These are phyloP conservation scores for Marchantia polymorpha DNA, from an alignment of 225 moss, liverwort and hornwort species.

Conservation along the genomic window DNA sequence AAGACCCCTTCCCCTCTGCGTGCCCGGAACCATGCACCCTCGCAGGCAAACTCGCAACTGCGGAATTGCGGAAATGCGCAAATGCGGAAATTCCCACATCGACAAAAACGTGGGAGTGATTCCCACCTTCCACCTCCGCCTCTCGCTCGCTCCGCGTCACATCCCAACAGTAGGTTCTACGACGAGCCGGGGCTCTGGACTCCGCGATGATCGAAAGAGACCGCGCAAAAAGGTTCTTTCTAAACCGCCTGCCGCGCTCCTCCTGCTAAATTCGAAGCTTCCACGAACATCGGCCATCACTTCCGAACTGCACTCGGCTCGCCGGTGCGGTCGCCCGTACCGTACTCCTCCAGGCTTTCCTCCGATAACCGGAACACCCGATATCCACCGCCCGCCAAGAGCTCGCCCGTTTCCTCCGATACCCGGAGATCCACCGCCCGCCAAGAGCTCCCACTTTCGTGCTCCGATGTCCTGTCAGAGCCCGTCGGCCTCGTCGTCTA, in stretches of 20 bases:
- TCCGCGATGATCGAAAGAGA: too few species aligned
- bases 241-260: not conserved
- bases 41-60: not conserved
- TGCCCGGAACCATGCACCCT: not conserved
- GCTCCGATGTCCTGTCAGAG: too few species aligned
- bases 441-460: too few species aligned
- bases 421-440: too few species aligned
- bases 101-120: constrained; percentile 12
- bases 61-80: too few species aligned
- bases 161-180: not conserved
- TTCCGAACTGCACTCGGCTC: not conserved
- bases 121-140: not conserved
- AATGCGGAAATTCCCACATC: not conserved
- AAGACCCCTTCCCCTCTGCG: not conserved
- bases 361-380: too few species aligned
- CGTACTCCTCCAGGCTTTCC: too few species aligned
- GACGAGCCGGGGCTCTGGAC: not conserved
- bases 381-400: too few species aligned
- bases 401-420: too few species aligned
- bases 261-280: not conserved
- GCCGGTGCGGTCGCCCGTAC: too few species aligned
- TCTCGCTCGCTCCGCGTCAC: constrained; percentile 1
- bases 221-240: too few species aligned
- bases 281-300: not conserved
- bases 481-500: too few species aligned